Evolutionary conservation across 139 green algal species (phyloP).

Genomic region (Tetraselmis chui): DNA sequence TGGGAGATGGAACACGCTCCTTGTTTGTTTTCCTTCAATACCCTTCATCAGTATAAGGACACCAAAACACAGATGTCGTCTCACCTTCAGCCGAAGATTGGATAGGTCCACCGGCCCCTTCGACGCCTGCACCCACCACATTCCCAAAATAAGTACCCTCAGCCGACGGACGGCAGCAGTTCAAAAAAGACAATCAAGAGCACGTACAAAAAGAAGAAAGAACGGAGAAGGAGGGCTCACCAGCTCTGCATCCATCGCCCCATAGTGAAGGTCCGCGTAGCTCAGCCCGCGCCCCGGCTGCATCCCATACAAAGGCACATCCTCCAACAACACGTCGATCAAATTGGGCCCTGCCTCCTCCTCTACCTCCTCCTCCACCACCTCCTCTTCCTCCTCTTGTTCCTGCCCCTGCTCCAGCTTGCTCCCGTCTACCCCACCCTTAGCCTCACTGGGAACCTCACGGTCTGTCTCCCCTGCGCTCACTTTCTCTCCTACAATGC

Average conservation of each 20-base stretch:
- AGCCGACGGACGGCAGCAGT: too few relatives aligned
- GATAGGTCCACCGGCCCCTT: too few relatives aligned
- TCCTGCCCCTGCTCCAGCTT: neutral
- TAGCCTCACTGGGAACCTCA: neutral
- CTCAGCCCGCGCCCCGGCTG: neutral
- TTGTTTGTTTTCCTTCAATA: neutral
- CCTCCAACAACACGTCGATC: neutral
- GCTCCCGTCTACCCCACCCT: neutral
- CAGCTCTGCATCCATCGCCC: neutral
- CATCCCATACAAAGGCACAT: neutral
- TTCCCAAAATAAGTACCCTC: too few relatives aligned
- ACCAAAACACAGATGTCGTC: neutral
- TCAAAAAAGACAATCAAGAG: neutral
- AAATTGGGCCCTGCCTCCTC: neutral
- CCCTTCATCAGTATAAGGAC: neutral
- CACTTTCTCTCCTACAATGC: neutral
- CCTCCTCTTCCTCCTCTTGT: neutral
- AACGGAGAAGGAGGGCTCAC: neutral
- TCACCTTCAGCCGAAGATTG: too few relatives aligned
- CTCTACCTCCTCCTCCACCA: neutral
- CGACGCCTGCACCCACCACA: too few relatives aligned
- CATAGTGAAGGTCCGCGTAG: neutral
- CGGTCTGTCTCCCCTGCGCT: neutral
- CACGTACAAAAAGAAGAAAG: neutral
- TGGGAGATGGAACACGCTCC: too few relatives aligned